Percentiles rank a stretch among this genome's conserved stretches.
phyloP scores from a whole-genome alignment of 2,329 filamentous ascomycete genomes.

The Neofusicoccum sp. region DNA sequence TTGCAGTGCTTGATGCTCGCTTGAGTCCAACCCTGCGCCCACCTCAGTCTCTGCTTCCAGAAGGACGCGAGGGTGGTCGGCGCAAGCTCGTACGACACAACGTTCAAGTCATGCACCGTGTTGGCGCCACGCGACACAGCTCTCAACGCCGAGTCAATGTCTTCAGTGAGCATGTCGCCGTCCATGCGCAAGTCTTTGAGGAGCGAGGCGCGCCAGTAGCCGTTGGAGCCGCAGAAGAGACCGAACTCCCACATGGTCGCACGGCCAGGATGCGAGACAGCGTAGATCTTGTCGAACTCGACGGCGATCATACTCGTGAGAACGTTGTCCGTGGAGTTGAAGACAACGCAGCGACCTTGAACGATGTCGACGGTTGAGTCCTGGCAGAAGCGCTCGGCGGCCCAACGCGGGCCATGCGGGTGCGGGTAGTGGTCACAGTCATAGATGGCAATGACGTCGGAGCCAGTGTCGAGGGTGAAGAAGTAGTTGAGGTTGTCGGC shows the following conservation, averaged over 20 bases:
- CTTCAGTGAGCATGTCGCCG: conserved; percentile 50
- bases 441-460: conserved; percentile 49
- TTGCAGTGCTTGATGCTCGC: conserved; percentile 45
- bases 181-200: conserved; percentile 50
- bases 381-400: conserved; percentile 46
- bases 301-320: conserved; percentile 49
- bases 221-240: conserved; percentile 51
- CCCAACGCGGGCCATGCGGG: conserved; percentile 49
- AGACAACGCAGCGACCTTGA: conserved; percentile 50
- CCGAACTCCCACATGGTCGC: conserved; percentile 49
- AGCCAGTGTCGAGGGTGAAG: conserved; percentile 43
- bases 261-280: conserved; percentile 50
- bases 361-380: conserved; percentile 47
- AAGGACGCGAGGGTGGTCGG: conserved; percentile 46
- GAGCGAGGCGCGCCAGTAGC: conserved; percentile 48
- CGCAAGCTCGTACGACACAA: conserved; percentile 49
- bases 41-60: conserved; percentile 52
- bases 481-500: conserved; percentile 53
- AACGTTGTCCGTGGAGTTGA: conserved; percentile 46
- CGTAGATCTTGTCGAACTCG: conserved; percentile 54
- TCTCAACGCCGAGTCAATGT: conserved; percentile 50
- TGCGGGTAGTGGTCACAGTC: conserved; percentile 53
- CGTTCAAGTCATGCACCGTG: conserved; percentile 50
- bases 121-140: conserved; percentile 45
- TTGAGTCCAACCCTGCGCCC: conserved; percentile 52